Evolutionary conservation across 192 early-diverging fungal species (phyloP).

Genomic region (Coemansia umbellata): DNA sequence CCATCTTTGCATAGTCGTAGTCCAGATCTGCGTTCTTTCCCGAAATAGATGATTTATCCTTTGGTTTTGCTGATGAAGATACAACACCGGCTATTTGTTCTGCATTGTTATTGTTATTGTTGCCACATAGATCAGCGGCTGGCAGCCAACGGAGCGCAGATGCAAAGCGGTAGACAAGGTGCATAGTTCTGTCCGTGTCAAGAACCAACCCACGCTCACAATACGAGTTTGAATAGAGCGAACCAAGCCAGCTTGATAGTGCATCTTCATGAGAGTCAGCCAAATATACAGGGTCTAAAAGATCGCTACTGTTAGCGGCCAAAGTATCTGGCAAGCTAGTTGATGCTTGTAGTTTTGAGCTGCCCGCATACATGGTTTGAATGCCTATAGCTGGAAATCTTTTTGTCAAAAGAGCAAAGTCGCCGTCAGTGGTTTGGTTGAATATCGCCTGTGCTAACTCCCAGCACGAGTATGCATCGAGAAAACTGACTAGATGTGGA

Average conservation of each 20-base stretch:
- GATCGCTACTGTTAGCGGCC: no score
- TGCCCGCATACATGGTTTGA: no score
- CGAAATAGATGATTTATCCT: background rate
- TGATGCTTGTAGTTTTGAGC: no score
- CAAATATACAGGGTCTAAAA: no score
- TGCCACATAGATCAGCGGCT: background rate
- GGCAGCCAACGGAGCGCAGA: slow-evolving; percentile 29
- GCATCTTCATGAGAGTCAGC: background rate
- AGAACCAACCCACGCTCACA: slow-evolving; percentile 60
- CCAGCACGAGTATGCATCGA: slow-evolving; percentile 39
- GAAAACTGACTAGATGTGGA: slow-evolving; percentile 14
- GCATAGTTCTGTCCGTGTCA: slow-evolving; percentile 56
- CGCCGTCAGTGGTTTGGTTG: slow-evolving; percentile 40
- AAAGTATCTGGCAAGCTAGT: no score
- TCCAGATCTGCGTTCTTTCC: background rate
- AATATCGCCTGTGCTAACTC: slow-evolving; percentile 29
- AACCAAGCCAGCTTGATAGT: slow-evolving; percentile 23
- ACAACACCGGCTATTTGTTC: no score
- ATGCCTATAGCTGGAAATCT: background rate
- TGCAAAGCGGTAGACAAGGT: slow-evolving; percentile 22
- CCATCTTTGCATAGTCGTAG: background rate
- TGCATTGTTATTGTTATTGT: background rate
- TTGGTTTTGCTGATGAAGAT: background rate
- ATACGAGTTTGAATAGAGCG: slow-evolving; percentile 54
- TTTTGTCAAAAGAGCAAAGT: slow-evolving; percentile 39